These are phyloP conservation scores for Sclerotiophoma versabilis DNA, from an alignment of 2,329 filamentous ascomycete species.

Conservation along the genomic window DNA sequence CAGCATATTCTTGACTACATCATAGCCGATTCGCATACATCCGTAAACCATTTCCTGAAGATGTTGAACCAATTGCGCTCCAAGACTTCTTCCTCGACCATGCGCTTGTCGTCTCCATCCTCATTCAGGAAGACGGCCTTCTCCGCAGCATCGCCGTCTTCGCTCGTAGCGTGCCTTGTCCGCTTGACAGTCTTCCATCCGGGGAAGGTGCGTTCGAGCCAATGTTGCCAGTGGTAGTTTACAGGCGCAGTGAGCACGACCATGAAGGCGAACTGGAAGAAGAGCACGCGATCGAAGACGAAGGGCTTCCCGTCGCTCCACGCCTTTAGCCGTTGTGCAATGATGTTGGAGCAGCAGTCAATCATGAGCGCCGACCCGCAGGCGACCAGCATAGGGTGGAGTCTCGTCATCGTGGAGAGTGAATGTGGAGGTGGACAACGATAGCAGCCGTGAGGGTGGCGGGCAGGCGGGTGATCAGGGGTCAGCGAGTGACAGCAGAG, in stretches of 20 bases:
- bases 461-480: background rate
- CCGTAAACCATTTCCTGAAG: conserved; percentile 69
- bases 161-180: conserved; percentile 17
- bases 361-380: conserved; percentile 46
- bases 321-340: conserved; percentile 47
- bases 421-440: background rate
- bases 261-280: conserved; percentile 61
- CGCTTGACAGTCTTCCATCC: conserved; percentile 52
- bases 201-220: conserved; percentile 77
- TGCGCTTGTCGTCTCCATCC: conserved; percentile 36
- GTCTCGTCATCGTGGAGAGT: conserved; percentile 26
- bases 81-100: conserved; percentile 37
- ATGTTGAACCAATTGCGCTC: conserved; percentile 64
- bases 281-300: conserved; percentile 47
- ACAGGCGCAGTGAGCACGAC: conserved; percentile 75
- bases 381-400: conserved; percentile 43
- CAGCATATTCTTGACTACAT: background rate
- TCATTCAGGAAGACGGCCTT: conserved; percentile 38
- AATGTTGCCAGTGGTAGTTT: conserved; percentile 87
- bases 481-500: background rate
- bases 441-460: background rate
- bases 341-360: conserved; percentile 48
- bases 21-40: conserved; percentile 46
- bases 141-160: conserved; percentile 35
- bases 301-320: conserved; percentile 46